These are phyloP conservation scores for Fusarium sp. DNA, from an alignment of 2,329 filamentous ascomycete species.

Conservation along the genomic window DNA sequence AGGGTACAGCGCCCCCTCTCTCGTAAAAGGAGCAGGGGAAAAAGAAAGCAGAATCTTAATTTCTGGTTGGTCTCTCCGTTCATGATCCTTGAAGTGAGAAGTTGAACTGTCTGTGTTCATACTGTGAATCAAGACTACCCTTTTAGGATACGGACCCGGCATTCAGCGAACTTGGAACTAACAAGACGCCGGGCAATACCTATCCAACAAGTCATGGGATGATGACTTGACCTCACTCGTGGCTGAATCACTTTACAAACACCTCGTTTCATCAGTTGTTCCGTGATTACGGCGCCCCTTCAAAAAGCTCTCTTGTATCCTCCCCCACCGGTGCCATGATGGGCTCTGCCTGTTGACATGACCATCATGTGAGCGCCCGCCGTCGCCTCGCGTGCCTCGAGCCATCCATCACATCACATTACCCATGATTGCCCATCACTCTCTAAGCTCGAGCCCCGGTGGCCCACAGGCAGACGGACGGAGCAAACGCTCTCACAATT, in stretches of 20 bases:
- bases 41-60: neutral
- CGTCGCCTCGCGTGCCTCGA: conserved; percentile 28
- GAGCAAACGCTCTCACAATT: neutral
- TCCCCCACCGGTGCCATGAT: conserved; percentile 24
- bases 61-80: neutral
- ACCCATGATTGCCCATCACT: conserved; percentile 12
- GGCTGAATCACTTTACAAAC: neutral
- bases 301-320: neutral
- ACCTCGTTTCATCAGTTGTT: neutral
- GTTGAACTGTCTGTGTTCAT: neutral
- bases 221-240: neutral
- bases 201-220: neutral
- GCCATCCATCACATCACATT: conserved; percentile 32
- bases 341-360: conserved; percentile 29
- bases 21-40: neutral
- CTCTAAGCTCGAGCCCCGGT: neutral
- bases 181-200: neutral
- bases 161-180: neutral
- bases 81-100: neutral
- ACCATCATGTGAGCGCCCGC: conserved; percentile 40
- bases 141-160: neutral
- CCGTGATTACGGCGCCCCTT: neutral
- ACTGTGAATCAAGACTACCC: neutral
- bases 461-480: neutral
- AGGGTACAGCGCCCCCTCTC: neutral